Conservation (phyloP, 208 protist species). For the Polymyxa betae region DNA sequence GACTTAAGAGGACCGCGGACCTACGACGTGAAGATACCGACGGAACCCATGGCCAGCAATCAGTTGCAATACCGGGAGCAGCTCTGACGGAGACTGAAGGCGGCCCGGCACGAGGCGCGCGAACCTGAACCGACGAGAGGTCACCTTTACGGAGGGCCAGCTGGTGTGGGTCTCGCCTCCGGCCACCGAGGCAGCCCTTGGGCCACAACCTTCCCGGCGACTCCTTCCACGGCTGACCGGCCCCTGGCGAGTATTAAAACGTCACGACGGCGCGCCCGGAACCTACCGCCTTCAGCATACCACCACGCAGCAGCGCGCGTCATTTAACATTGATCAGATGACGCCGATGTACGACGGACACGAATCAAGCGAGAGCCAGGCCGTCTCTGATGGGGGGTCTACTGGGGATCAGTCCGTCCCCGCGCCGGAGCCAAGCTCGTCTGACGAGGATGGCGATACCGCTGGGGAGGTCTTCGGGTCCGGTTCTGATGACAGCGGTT, state of each 20-base stretch:
- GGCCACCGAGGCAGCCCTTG: background rate
- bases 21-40: slow-evolving; percentile 18
- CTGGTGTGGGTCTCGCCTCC: background rate
- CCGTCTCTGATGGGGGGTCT: no score
- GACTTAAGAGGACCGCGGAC: background rate
- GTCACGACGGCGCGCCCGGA: background rate
- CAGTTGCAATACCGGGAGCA: slow-evolving; percentile 8
- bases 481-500: no score
- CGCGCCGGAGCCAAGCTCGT: no score
- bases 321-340: slow-evolving; percentile 40
- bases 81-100: background rate
- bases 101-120: background rate
- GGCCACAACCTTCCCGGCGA: background rate
- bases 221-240: background rate
- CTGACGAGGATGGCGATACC: no score
- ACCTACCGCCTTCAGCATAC: slow-evolving; percentile 37
- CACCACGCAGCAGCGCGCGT: background rate
- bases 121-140: background rate
- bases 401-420: no score
- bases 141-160: background rate
- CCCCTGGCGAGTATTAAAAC: background rate
- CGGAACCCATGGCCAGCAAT: background rate
- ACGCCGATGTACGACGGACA: background rate
- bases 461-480: no score
- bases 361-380: no score